Percentiles rank a stretch among this genome's conserved stretches.
These are phyloP conservation scores for Gymnopus androsaceus DNA, from an alignment of 1,284 basidiomycete genomes.

Conservation along the genomic window DNA sequence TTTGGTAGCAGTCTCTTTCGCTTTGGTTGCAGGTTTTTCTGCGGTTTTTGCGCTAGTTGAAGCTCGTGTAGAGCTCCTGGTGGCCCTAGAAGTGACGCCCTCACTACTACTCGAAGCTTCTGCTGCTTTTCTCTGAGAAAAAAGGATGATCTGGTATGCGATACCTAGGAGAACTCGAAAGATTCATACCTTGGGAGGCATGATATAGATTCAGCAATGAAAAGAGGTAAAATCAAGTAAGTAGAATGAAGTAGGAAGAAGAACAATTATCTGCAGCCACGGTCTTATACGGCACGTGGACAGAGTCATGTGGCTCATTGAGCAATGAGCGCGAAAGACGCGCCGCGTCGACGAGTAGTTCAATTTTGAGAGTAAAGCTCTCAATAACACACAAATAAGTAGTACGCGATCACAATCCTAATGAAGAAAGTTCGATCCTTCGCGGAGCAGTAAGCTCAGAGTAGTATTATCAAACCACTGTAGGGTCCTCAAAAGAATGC, in stretches of 20 bases:
- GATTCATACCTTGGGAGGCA: conserved; percentile 13
- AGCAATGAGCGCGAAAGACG: not conserved
- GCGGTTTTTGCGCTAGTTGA: not conserved
- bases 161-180: not conserved
- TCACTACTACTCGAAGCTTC: not conserved
- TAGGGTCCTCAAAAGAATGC: too few species aligned
- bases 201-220: not conserved
- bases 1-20: not conserved
- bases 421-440: too few species aligned
- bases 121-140: conserved; percentile 8
- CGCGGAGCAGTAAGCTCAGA: too few species aligned
- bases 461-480: too few species aligned
- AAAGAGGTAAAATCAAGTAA: too few species aligned
- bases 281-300: too few species aligned
- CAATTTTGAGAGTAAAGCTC: too few species aligned
- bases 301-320: not conserved
- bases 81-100: not conserved
- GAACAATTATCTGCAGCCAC: too few species aligned
- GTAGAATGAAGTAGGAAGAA: not conserved
- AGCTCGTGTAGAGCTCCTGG: conserved; percentile 7
- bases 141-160: not conserved
- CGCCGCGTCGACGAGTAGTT: too few species aligned
- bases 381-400: too few species aligned
- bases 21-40: not conserved
- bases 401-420: too few species aligned